A percentile compares a stretch with the other conserved stretches of the same genome.
phyloP scores from a whole-genome alignment of 257 asterid genomes.

The Henckelia pumila region DNA sequence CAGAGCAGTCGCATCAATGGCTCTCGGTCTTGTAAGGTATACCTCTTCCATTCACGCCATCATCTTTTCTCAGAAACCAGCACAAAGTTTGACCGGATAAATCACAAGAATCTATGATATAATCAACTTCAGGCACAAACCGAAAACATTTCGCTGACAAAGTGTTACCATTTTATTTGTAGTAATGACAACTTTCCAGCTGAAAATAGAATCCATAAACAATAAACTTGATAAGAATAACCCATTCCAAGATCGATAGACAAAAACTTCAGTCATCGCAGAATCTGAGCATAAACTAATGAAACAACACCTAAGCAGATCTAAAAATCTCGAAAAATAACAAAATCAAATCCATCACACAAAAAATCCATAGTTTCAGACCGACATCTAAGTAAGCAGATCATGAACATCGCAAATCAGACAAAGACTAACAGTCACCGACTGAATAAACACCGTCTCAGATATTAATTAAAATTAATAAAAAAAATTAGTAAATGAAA shows the following conservation, averaged over 20 bases:
- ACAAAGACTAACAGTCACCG: background rate
- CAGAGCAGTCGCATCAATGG: background rate
- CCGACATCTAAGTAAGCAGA: background rate
- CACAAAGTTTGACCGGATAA: background rate
- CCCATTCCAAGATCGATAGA: background rate
- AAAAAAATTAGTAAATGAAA: background rate
- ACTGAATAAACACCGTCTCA: background rate
- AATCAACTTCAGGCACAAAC: background rate
- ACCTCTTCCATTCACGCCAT: background rate
- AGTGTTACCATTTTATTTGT: background rate
- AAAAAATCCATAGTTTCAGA: background rate
- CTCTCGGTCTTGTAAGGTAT: background rate
- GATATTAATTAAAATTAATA: too few relatives aligned
- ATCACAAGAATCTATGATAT: background rate
- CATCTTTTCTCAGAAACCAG: background rate
- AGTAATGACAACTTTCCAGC: background rate
- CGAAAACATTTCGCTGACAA: background rate
- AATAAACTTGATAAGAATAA: background rate
- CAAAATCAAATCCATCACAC: background rate
- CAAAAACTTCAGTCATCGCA: slow-evolving; percentile 6
- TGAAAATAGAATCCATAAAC: background rate
- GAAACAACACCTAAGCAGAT: background rate
- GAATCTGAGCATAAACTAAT: background rate
- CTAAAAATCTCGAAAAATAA: background rate
- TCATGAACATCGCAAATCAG: slow-evolving; percentile 2